phyloP scores from a whole-genome alignment of 1,284 basidiomycete species.

The Tremellales sp. region DNA sequence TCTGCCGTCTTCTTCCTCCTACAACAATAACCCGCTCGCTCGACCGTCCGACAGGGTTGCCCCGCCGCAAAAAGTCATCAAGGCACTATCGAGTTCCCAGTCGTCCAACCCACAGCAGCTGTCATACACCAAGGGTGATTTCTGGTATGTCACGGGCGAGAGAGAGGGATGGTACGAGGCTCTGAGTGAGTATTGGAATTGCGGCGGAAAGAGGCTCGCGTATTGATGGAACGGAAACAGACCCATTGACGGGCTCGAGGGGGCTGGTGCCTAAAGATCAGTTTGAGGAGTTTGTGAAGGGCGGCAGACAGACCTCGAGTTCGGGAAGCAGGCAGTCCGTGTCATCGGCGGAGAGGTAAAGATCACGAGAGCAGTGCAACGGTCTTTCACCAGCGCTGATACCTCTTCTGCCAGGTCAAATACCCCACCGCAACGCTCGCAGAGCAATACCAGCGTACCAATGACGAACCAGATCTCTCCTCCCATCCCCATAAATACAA shows the following conservation, averaged over 20 bases:
- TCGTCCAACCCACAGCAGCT: slow-evolving; percentile 80
- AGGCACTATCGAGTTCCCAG: slow-evolving; percentile 68
- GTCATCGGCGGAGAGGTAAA: background rate
- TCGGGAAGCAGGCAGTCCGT: background rate
- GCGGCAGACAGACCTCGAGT: slow-evolving; percentile 43
- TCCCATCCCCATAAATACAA: background rate
- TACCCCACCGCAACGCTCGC: background rate
- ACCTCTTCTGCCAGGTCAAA: background rate
- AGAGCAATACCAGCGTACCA: too few relatives aligned
- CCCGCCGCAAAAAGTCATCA: slow-evolving; percentile 94
- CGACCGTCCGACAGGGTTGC: slow-evolving; percentile 65
- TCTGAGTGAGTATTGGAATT: slow-evolving; percentile 54
- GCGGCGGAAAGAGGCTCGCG: background rate
- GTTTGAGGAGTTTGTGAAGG: slow-evolving; percentile 85
- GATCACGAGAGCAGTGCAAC: background rate
- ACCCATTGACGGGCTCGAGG: slow-evolving; percentile 84
- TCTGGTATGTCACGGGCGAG: slow-evolving; percentile 91
- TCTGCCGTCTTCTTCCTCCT: slow-evolving; percentile 30
- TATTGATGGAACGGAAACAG: slow-evolving; percentile 26
- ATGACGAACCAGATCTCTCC: too few relatives aligned
- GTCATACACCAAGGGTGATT: slow-evolving; percentile 90
- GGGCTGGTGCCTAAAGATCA: slow-evolving; percentile 80
- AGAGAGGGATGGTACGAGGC: slow-evolving; percentile 70
- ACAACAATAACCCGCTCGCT: slow-evolving; percentile 54
- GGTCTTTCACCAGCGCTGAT: background rate